phyloP scores from a whole-genome alignment of 768 basidiomycete genomes.

The Auricularia sp. region DNA sequence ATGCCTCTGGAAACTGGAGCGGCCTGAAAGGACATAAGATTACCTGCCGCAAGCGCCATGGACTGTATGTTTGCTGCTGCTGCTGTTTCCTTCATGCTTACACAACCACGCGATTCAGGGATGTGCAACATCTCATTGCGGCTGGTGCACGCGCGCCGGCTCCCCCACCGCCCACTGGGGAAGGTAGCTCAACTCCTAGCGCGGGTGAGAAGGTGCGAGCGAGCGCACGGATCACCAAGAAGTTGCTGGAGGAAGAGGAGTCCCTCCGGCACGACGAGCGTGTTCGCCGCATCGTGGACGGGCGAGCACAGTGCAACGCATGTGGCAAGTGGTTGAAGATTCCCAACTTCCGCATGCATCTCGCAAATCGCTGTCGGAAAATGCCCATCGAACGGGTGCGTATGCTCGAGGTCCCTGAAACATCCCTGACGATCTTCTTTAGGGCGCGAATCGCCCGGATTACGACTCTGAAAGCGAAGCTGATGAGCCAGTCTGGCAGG shows the following conservation, averaged over 20 bases:
- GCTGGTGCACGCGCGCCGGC: too few species aligned
- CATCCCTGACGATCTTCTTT: too few species aligned
- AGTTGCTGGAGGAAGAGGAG: not conserved
- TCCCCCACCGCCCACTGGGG: too few species aligned
- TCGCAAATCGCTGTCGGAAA: not conserved
- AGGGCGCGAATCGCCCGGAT: not conserved
- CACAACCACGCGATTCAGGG: too few species aligned
- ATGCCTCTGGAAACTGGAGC: not conserved
- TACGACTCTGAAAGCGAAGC: not conserved
- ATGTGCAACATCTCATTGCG: too few species aligned
- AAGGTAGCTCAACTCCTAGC: too few species aligned
- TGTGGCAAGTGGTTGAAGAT: constrained; percentile 1
- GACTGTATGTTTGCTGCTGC: not conserved
- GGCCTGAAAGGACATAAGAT: not conserved
- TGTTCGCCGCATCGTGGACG: not conserved
- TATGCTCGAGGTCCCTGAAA: too few species aligned
- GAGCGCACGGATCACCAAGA: not conserved
- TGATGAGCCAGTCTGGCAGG: not conserved
- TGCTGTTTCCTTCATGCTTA: not conserved
- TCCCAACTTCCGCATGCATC: not conserved
- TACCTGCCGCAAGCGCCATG: not conserved
- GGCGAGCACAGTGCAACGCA: not conserved
- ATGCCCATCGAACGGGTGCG: too few species aligned
- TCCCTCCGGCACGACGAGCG: not conserved
- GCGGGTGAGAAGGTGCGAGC: too few species aligned